Conservation (phyloP, 176 grass and related monocot species). For the Triticum timopheevii region DNA sequence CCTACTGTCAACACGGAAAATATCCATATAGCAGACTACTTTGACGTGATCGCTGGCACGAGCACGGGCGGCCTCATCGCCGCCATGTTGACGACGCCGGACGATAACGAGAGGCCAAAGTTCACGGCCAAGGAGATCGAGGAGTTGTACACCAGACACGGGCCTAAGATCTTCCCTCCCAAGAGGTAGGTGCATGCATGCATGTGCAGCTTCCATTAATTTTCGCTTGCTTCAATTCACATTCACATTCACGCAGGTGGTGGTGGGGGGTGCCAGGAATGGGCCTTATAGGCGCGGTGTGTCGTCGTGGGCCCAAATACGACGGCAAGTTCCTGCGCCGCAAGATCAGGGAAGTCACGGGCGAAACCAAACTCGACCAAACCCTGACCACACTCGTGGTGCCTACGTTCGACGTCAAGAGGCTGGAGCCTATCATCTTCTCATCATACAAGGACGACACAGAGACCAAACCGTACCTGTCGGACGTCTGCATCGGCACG, state of each 20-base stretch:
- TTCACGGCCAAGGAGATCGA: too few relatives aligned
- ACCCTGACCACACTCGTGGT: slow-evolving; percentile 59
- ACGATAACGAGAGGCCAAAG: too few relatives aligned
- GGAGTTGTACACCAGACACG: too few relatives aligned
- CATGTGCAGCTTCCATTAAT: too few relatives aligned
- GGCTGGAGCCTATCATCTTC: slow-evolving; percentile 59
- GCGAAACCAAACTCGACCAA: slow-evolving; percentile 24
- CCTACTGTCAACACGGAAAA: too few relatives aligned
- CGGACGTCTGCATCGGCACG: slow-evolving; percentile 78
- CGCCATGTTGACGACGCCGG: too few relatives aligned
- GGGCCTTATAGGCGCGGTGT: background rate
- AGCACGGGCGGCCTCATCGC: too few relatives aligned
- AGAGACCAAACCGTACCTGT: slow-evolving; percentile 42
- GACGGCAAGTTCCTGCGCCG: slow-evolving; percentile 51
- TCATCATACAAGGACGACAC: slow-evolving; percentile 46
- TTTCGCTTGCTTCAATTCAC: too few relatives aligned
- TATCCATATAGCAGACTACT: background rate
- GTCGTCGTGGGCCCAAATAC: slow-evolving; percentile 36
- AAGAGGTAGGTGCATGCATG: too few relatives aligned
- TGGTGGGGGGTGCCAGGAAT: background rate
- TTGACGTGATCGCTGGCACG: too few relatives aligned
- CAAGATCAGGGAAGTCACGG: slow-evolving; percentile 42
- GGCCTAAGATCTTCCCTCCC: too few relatives aligned
- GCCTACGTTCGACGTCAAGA: slow-evolving; percentile 59
- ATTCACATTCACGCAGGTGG: background rate